phyloP scores from a whole-genome alignment of 345 rosid species.

The Rhodamnia argentea region DNA sequence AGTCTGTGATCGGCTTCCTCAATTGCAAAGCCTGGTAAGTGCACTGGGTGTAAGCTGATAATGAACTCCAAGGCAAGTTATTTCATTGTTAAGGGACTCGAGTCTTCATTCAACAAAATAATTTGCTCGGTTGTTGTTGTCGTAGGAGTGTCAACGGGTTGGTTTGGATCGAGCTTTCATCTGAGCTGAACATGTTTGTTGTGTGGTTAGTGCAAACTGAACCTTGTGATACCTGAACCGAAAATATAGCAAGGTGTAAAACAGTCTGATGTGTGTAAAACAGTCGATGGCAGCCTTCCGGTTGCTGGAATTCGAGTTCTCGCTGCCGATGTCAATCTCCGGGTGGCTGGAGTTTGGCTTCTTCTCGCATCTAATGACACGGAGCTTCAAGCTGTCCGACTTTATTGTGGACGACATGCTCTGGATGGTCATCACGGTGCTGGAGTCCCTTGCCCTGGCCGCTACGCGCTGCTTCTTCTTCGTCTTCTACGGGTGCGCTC shows the following conservation, averaged over 20 bases:
- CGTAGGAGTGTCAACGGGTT: too few relatives aligned
- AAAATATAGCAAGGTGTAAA: too few relatives aligned
- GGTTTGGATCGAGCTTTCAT: too few relatives aligned
- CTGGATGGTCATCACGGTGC: conserved; percentile 42
- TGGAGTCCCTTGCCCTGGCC: conserved; percentile 53
- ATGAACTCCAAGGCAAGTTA: neutral
- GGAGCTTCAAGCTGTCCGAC: conserved; percentile 23
- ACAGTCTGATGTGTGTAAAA: neutral
- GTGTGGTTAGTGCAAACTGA: too few relatives aligned
- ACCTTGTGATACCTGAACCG: too few relatives aligned
- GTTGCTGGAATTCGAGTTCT: conserved; percentile 31
- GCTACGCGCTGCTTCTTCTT: conserved; percentile 67
- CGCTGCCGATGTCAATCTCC: conserved; percentile 17
- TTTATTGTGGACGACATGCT: conserved; percentile 44
- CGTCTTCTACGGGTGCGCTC: conserved; percentile 69
- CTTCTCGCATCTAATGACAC: conserved; percentile 12
- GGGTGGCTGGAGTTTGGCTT: conserved; percentile 55
- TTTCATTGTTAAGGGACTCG: neutral
- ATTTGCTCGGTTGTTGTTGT: neutral
- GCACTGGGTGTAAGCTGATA: neutral
- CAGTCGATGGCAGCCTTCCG: conserved; percentile 8
- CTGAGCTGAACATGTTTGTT: too few relatives aligned
- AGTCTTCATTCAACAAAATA: neutral
- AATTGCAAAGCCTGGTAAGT: neutral
- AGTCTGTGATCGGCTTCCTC: neutral